Percentiles rank a stretch among this genome's conserved stretches.
These are phyloP conservation scores for Ophiorrhiza pumila DNA, from an alignment of 257 asterid genomes.

Conservation along the genomic window DNA sequence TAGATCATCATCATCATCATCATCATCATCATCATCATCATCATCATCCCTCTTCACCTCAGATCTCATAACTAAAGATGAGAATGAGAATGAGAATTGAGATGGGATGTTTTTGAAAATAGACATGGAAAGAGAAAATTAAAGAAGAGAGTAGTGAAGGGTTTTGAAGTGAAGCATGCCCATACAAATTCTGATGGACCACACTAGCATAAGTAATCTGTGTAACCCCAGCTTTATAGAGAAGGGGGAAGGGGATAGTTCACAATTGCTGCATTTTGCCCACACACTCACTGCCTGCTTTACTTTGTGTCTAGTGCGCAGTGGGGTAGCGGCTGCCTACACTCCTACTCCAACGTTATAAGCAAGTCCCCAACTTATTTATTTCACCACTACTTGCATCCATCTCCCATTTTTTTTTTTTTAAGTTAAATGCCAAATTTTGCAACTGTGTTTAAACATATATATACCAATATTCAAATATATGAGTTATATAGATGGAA, in stretches of 20 bases:
- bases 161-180: constrained; percentile 18
- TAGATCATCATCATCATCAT: too few species aligned
- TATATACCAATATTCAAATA: not conserved
- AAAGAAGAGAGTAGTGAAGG: not conserved
- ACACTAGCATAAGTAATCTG: constrained; percentile 31
- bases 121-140: not conserved
- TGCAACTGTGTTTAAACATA: too few species aligned
- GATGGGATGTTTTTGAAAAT: too few species aligned
- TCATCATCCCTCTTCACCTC: too few species aligned
- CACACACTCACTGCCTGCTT: constrained; percentile 43
- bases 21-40: too few species aligned
- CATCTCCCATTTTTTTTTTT: not conserved
- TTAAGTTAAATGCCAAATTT: too few species aligned
- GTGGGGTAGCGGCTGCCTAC: constrained; percentile 40
- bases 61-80: constrained; percentile 4
- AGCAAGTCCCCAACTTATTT: not conserved
- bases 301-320: constrained; percentile 37
- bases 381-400: not conserved
- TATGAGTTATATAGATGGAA: too few species aligned
- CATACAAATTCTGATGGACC: constrained; percentile 49
- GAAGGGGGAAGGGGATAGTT: constrained; percentile 26
- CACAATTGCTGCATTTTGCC: constrained; percentile 27
- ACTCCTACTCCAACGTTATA: constrained; percentile 1
- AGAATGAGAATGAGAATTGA: not conserved
- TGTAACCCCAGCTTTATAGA: constrained; percentile 32